Conservation (phyloP, 23 red algal genomes). For the Pyropia haitanensis region DNA sequence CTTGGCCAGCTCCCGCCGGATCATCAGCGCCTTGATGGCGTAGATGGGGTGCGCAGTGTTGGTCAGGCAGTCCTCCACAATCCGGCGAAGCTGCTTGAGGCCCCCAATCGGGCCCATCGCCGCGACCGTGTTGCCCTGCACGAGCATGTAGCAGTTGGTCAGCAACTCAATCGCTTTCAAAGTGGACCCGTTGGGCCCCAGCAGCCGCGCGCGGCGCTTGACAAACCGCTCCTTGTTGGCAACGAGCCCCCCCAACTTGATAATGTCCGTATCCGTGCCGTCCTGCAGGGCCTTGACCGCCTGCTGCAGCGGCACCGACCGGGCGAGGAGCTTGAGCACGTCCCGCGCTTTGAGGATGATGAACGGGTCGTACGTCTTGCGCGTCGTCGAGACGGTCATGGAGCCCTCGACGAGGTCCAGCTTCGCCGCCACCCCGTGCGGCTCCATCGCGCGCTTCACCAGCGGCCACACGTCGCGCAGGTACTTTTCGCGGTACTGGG, state of each 20-base stretch:
- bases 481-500: conserved; percentile 90
- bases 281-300: conserved; percentile 71
- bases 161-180: conserved; percentile 96
- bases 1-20: conserved; percentile 92
- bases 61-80: conserved; percentile 90
- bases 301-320: conserved; percentile 88
- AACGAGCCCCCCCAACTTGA: conserved; percentile 70
- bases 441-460: conserved; percentile 60
- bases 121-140: conserved; percentile 94
- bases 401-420: conserved; percentile 90
- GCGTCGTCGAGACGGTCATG: conserved; percentile 88
- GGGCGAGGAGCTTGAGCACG: conserved; percentile 85
- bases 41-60: conserved; percentile 93
- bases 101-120: conserved; percentile 81
- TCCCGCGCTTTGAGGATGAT: conserved; percentile 83
- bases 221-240: conserved; percentile 90
- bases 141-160: conserved; percentile 93
- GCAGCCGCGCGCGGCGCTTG: conserved; percentile 81
- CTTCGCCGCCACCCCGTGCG: conserved; percentile 39
- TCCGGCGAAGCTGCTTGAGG: conserved; percentile 77
- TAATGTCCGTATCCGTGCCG: conserved; percentile 77
- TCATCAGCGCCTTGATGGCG: conserved; percentile 98
- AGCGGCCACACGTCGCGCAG: conserved; percentile 82
- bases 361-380: conserved; percentile 82
- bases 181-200: conserved; percentile 87